Evolutionary conservation across 768 basidiomycete genomes (phyloP), one percentile per base, ranked within the genome.

Genomic region (Pleurotus cornucopiae): DNA sequence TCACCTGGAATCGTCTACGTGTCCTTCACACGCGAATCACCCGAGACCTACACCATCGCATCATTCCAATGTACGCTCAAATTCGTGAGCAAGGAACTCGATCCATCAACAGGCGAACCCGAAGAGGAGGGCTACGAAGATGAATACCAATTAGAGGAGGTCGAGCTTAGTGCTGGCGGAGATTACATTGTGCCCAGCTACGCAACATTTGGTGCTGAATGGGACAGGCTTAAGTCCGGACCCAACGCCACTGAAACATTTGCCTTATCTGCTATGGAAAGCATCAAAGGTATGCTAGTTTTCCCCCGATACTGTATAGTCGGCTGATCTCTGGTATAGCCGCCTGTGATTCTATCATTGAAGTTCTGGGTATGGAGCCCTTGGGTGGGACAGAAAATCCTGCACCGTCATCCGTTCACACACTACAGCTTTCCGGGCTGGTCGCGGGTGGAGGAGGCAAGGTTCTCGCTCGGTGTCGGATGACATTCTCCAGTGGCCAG

Each of bases 71-170:
- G 94, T 67, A 82, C 86, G 6, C 85, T 99, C 70, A 94, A 93
- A 71, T 99, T 97, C 67, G 76, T 95, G 63, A 95, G 91, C 76
- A 99, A 98, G 72, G 97, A 99, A 67, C 82, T 98, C 14, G 97
- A 99, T 70, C 97, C 97, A 11, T 81, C 89, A 45, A 95, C 91
- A 12, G 95, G 95, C 20, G 86, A 91, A 65, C 97, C 97, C 6
- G 97, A 99, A 71, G 93, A 91, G 61, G 95, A 97, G 54, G 97
- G 97, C n/a, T 99, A 98, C 70, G 91, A 94, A 66, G 97, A 98
- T 74, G 96, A 98, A 71, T 99, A 99, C 71, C 91, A 93, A 70
- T 76, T 98, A 43, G 97, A 99, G 70, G 97, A 98, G 59, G 83
- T 97, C 56, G 97, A 98, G 68, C 77, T 99, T 53, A 86, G 88